phyloP scores from a whole-genome alignment of 345 rosid genomes.

The Camelina laxa region DNA sequence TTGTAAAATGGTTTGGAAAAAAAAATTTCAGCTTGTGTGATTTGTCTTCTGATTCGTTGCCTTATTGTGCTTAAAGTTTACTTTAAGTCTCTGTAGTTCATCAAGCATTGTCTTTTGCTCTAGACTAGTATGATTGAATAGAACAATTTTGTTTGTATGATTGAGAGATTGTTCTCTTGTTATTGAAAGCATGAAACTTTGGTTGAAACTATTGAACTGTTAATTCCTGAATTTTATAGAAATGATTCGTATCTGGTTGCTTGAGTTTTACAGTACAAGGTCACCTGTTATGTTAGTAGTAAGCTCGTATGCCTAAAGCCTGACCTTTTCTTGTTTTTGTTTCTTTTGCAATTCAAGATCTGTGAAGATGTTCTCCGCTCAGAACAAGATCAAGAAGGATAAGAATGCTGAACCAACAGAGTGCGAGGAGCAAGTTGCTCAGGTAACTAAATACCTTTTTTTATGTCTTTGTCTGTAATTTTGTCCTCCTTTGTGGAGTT shows the following conservation, averaged over 20 bases:
- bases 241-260: neutral
- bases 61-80: neutral
- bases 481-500: neutral
- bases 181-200: neutral
- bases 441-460: conserved; percentile 45
- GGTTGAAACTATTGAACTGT: too few species aligned
- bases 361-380: conserved; percentile 79
- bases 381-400: conserved; percentile 86
- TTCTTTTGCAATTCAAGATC: conserved; percentile 39
- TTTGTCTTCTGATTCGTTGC: neutral
- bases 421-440: conserved; percentile 83
- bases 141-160: neutral
- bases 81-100: neutral
- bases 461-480: neutral
- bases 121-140: neutral
- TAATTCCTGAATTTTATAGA: neutral
- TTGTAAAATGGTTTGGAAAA: too few species aligned
- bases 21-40: neutral
- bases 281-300: neutral
- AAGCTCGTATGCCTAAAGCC: neutral
- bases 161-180: neutral
- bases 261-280: neutral
- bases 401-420: conserved; percentile 83
- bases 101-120: conserved; percentile 1
- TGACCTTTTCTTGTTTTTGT: neutral